Conservation (phyloP, 1,284 basidiomycete genomes). For the Xerocomus amazonicus region DNA sequence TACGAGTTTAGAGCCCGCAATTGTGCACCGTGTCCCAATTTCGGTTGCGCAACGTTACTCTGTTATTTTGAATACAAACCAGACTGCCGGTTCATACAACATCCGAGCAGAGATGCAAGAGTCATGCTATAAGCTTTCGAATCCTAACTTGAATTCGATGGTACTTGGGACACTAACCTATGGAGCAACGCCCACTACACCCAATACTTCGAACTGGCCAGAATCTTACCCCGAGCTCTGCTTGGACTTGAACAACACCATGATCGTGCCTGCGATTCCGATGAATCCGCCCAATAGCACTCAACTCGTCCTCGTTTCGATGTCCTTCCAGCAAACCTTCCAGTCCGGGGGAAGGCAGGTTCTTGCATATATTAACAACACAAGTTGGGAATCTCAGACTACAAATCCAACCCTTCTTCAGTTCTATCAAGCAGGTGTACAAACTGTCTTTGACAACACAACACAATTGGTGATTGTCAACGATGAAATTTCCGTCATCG, state of each 20-base stretch:
- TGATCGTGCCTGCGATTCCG: conserved; percentile 26
- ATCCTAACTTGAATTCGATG: conserved; percentile 29
- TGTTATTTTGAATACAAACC: conserved; percentile 31
- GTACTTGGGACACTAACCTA: conserved; percentile 31
- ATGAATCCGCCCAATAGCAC: conserved; percentile 32
- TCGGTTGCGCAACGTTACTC: conserved; percentile 33
- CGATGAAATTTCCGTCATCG: conserved; percentile 29
- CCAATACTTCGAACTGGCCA: conserved; percentile 28
- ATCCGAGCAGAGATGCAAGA: conserved; percentile 33
- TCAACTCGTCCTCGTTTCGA: conserved; percentile 12
- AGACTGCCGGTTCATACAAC: conserved; percentile 32
- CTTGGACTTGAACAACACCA: conserved; percentile 28
- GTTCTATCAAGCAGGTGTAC: conserved; percentile 25
- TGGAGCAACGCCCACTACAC: conserved; percentile 23
- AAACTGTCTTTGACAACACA: conserved; percentile 24
- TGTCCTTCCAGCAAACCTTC: conserved; percentile 32
- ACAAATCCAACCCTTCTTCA: conserved; percentile 31
- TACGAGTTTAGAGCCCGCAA: conserved; percentile 26
- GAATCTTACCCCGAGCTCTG: conserved; percentile 24
- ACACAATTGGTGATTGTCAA: conserved; percentile 27
- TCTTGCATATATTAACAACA: conserved; percentile 28
- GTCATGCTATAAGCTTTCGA: conserved; percentile 29
- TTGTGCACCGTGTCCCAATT: conserved; percentile 31
- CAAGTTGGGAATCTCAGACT: conserved; percentile 25
- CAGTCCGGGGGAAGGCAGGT: conserved; percentile 28